phyloP scores from a whole-genome alignment of 2,329 filamentous ascomycete genomes.

The Colletotrichum acutatum region DNA sequence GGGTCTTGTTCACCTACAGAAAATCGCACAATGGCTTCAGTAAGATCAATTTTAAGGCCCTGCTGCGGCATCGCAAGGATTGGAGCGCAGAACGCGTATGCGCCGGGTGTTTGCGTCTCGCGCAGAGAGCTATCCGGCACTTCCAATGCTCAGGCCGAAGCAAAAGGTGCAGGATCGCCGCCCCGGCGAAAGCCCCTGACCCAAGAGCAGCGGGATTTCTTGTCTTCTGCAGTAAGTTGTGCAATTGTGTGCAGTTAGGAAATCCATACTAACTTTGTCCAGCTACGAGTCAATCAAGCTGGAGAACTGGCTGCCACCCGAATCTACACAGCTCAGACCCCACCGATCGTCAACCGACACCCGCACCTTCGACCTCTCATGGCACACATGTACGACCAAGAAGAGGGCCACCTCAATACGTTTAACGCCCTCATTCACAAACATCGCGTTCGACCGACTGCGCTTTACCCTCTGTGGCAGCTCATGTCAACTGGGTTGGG shows the following conservation, averaged over 20 bases:
- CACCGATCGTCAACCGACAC: slow-evolving; percentile 80
- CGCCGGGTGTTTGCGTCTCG: slow-evolving; percentile 4
- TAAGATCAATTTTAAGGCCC: slow-evolving; percentile 13
- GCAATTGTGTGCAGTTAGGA: slow-evolving; percentile 14
- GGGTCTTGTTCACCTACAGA: neutral
- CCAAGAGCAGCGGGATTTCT: slow-evolving; percentile 76
- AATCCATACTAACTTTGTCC: slow-evolving; percentile 6
- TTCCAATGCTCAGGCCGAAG: slow-evolving; percentile 20
- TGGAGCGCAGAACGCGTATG: neutral
- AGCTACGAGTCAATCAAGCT: slow-evolving; percentile 95
- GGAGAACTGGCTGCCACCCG: slow-evolving; percentile 96
- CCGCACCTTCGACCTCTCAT: slow-evolving; percentile 91
- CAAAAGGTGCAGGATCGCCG: neutral
- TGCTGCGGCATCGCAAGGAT: slow-evolving; percentile 7
- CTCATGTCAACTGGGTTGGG: slow-evolving; percentile 83
- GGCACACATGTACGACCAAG: slow-evolving; percentile 98
- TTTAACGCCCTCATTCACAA: slow-evolving; percentile 87
- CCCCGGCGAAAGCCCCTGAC: slow-evolving; percentile 70
- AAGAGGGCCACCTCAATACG: slow-evolving; percentile 84
- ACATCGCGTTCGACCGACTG: slow-evolving; percentile 91
- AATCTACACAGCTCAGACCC: slow-evolving; percentile 92
- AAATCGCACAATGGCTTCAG: slow-evolving; percentile 26
- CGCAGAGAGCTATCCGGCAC: slow-evolving; percentile 25
- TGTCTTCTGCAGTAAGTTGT: slow-evolving; percentile 74
- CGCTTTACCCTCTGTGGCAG: slow-evolving; percentile 91